phyloP scores from a whole-genome alignment of 2,329 filamentous ascomycete genomes.

The Botrytis aclada region DNA sequence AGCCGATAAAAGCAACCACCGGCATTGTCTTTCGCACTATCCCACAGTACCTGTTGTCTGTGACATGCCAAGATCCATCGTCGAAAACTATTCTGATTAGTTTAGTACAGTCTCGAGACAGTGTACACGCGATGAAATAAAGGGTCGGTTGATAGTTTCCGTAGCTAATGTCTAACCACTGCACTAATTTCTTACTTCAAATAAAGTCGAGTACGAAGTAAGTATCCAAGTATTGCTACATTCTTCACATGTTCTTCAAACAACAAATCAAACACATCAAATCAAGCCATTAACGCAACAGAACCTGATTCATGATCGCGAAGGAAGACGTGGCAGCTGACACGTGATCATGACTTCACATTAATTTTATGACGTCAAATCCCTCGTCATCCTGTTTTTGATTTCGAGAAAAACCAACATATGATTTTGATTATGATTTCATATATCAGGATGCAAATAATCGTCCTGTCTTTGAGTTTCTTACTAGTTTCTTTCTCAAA shows the following conservation, averaged over 20 bases:
- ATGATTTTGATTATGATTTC: not conserved
- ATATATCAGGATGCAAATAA: not conserved
- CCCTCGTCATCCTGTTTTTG: slow-evolving; percentile 7
- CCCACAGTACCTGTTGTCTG: not conserved
- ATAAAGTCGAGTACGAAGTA: not conserved
- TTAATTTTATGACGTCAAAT: slow-evolving; percentile 15
- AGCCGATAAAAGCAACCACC: slow-evolving; percentile 1
- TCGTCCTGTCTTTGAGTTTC: not conserved
- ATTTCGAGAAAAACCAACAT: not conserved
- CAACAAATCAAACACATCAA: not conserved
- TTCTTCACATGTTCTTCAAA: not conserved
- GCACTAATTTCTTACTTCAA: not conserved
- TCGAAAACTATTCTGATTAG: not conserved
- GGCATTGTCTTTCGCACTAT: not conserved
- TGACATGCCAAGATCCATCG: not conserved
- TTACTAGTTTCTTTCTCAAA: not conserved
- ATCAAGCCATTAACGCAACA: not conserved
- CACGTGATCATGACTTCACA: slow-evolving; percentile 14
- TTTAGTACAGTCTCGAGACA: not conserved
- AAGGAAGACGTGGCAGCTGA: not conserved
- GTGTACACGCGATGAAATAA: not conserved
- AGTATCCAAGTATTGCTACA: too few relatives aligned
- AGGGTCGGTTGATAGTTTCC: not conserved
- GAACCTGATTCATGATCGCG: not conserved
- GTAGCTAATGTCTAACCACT: not conserved